Percentiles rank a stretch among this genome's conserved stretches.
phyloP scores from a whole-genome alignment of 2,329 filamentous ascomycete species.

The Tolypocladium pustulatum region DNA sequence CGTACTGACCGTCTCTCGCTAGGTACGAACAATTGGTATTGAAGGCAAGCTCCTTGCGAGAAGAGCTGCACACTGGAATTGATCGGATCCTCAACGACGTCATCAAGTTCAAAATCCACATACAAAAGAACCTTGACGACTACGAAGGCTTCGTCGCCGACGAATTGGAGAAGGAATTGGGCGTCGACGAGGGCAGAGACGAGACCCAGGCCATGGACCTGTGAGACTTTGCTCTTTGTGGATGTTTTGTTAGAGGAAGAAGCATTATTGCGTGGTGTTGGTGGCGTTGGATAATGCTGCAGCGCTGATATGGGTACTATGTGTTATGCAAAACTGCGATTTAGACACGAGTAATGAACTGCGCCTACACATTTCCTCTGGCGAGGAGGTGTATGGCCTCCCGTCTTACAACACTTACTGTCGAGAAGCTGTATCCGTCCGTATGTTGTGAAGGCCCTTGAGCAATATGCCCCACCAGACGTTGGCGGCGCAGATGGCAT shows the following conservation, averaged over 20 bases:
- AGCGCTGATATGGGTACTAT: background rate
- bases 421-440: too few relatives aligned
- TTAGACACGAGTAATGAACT: background rate
- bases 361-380: background rate
- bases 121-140: constrained; percentile 85
- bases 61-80: constrained; percentile 95
- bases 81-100: constrained; percentile 94
- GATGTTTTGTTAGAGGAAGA: background rate
- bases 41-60: constrained; percentile 71
- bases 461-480: background rate
- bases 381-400: too few relatives aligned
- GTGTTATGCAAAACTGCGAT: background rate
- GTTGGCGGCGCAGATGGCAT: background rate
- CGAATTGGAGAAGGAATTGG: constrained; percentile 78
- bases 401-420: too few relatives aligned
- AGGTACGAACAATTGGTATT: constrained; percentile 91
- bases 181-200: constrained; percentile 48
- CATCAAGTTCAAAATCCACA: constrained; percentile 96
- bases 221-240: background rate
- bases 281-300: background rate
- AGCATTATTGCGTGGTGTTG: background rate
- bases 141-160: constrained; percentile 91
- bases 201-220: constrained; percentile 41
- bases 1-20: background rate
- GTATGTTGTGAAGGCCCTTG: too few relatives aligned